Evolutionary conservation across 129 eudicot species (phyloP), one percentile per base, ranked within the genome.

Genomic region (Pulicaria dysenterica): DNA sequence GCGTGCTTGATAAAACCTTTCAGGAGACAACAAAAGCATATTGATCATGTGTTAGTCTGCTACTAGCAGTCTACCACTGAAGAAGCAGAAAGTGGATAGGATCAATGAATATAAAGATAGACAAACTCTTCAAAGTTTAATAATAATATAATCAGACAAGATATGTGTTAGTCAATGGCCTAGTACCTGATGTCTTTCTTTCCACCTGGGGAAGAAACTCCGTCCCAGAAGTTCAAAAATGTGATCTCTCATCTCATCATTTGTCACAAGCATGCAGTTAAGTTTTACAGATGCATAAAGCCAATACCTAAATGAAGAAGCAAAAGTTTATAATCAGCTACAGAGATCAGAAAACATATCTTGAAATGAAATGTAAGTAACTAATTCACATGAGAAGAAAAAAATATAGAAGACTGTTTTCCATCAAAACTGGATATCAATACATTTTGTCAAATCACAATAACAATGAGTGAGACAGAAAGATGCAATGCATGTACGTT

Each of bases 191-290:
- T 94, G 98, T 76, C 95, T 84, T 81, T 90, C 98, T 74, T 90
- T 94, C 98, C 98, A 94, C 85, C 82, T 83, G 59, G 81, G 81
- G 76, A 94, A 90, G 73, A 90, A 85, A 67, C 78, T 84, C 82
- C 93, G 77, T 31, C 98, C 98, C 19, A 94, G 67, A 64, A 94
- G 98, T 77, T 94, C 98, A 84, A 94, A 94, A 67, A 94, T 94
- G 73, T 94, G 98, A 79, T 94, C 98, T 57, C 98, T 87, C 98
- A 94, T 94, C 79, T 94, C 91, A 79, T 94, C 98, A 79, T 94
- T 94, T 17, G 98, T 90, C 82, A 94, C 93, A 77, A 94, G 88
- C 81, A 86, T 79, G 77, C 98, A 90, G 82, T 88, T 88, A 19
- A 87, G 87, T 55, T 88, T 94, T 39, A 94, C 93, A 43, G 97